Base-by-base conservation (phyloP, 2,329 filamentous ascomycete species). In the Alternaria incomplexa region DNA sequence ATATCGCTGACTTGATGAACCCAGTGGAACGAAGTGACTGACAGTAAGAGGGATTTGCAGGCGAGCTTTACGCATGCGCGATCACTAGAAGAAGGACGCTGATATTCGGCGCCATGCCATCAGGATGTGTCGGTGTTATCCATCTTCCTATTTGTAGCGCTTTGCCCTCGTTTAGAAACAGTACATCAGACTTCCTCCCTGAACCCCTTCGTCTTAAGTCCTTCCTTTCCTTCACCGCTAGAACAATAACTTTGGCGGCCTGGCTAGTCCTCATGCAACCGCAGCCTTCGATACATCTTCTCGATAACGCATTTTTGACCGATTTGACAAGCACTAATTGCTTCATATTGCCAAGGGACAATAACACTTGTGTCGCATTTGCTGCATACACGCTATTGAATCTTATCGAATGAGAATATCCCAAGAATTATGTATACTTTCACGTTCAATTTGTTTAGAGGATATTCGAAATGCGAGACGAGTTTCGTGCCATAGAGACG, bases 71-170 rank as follows among this genome's bases (percentile, higher is more conserved):
- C 62, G 10, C 58, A 70, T 28, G 68, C 62, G 10, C 25, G 64
- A 4, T 30, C 64, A 26, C 22, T 72, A n/a, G 69, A 72, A 40
- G 66, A 72, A 53, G 69, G 69, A 6, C 66, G 28, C 8, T 45
- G 13, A 15, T 36, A 17, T 23, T 1, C 5, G 9, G 13, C 11
- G 30, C 23, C 20, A 22, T 23, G 28, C 13, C 20, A 51, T 36
- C 36, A 17, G 28, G 28, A 15, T 23, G 23, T 17, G 23, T 23
- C 56, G 6, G 30, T 22, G 3, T 1, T 23, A 4, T 25, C 23
- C 30, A 32, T 12, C 13, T 52, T 23, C 32, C 1, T 30, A 52
- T 2, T 36, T n/a, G 5, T 52, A 7, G 17, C n/a, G 22, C 28
- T 20, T 22, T 51, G 28, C 8, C 3, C 48, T 40, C 0, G 36